These are phyloP conservation scores for Penicillium mononematosum DNA, from an alignment of 495 filamentous ascomycete genomes.

Conservation along the genomic window DNA sequence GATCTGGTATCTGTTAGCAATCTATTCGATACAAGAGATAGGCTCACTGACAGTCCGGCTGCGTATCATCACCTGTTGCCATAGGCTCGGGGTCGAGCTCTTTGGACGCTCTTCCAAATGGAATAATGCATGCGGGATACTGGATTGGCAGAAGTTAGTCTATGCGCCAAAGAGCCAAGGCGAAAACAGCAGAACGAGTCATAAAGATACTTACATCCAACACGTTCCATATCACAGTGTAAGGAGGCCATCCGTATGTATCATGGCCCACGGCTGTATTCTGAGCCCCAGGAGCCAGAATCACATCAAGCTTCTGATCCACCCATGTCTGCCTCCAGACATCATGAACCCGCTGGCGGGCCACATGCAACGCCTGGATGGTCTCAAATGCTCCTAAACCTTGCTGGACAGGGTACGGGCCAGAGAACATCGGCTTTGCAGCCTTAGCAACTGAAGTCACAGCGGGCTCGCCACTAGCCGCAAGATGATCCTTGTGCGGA, in stretches of 20 bases:
- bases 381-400: constrained; percentile 21
- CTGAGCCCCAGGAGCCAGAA: constrained; percentile 48
- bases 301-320: constrained; percentile 41
- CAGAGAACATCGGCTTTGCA: constrained; percentile 23
- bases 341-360: constrained; percentile 14
- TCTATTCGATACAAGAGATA: neutral
- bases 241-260: constrained; percentile 44
- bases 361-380: constrained; percentile 22
- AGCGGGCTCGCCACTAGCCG: constrained; percentile 30
- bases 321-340: constrained; percentile 29
- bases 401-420: constrained; percentile 28
- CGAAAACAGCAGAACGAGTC: neutral
- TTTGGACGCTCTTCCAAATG: constrained; percentile 32
- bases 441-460: constrained; percentile 20
- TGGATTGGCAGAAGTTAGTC: constrained; percentile 8
- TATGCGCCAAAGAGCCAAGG: neutral
- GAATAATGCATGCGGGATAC: constrained; percentile 40
- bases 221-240: constrained; percentile 52
- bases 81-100: constrained; percentile 38
- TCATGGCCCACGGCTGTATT: constrained; percentile 49
- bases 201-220: constrained; percentile 44
- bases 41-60: constrained; percentile 37
- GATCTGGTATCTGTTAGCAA: constrained; percentile 25
- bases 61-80: constrained; percentile 22
- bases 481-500: constrained; percentile 27